Evolutionary conservation across 2,329 filamentous ascomycete genomes (phyloP), one percentile per base, ranked within the genome.

Genomic region (Pyrenophora tritici-repentis): DNA sequence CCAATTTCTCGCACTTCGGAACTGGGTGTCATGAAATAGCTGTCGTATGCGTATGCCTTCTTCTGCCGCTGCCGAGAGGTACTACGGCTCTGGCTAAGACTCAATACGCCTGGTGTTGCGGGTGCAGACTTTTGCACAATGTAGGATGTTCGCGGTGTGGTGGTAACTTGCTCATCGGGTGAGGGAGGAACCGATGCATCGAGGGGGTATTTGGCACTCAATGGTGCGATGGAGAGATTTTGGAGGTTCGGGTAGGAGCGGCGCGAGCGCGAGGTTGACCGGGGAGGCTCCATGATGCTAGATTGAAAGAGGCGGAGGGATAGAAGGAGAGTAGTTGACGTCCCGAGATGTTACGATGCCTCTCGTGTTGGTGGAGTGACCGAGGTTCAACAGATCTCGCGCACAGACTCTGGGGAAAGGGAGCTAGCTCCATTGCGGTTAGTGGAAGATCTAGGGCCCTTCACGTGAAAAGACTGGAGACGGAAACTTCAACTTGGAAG

Each of bases 241-340:
- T 81, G 74, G 44, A 86, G 77, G 55, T 83, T 83, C 41, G 82
- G 82, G 61, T 83, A 81, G 42, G 83, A 85, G 49, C 83, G 82
- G 41, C 80, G 79, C 22, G 68, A 69, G 32, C 60, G 53, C 12
- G 63, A 64, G 2, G 58, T 55, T 1, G 69, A 67, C 29, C 56
- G 59, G 26, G 66, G 47, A 32, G 58, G 24, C 17, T 70, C 67
- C 59, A 67, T 71, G 16, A 34, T 55, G 35, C 10, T 50, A 24
- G 20, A n/a, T 39, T 29, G 33, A 34, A 40, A 6, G 6, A 18
- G 4, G 18, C 22, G 13, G 17, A 14, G 10, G 14, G 37, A 17
- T 32, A 3, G 22, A 12, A 13, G 12, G 6, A 42, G 31, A 22
- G 45, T 35, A 45, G 29, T 20, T 42, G 29, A 18, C 50, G 50